phyloP scores from a whole-genome alignment of 2,329 filamentous ascomycete genomes.

The Chrysoporthe cubensis region DNA sequence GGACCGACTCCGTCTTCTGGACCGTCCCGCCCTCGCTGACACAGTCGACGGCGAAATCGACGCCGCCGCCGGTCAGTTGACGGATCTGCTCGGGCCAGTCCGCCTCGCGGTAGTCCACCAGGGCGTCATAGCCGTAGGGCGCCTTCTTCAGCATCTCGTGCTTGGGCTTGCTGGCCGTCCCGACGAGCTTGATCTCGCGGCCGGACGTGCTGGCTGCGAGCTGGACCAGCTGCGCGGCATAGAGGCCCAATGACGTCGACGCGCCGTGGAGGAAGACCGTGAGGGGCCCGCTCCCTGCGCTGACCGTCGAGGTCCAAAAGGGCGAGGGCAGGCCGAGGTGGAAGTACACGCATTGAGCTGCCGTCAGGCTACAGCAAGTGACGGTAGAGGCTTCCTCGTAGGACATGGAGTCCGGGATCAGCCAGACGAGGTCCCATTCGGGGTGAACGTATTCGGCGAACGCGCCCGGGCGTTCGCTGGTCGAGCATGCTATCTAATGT shows the following conservation, averaged over 20 bases:
- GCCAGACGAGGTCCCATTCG: constrained; percentile 43
- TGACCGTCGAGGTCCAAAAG: constrained; percentile 32
- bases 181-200: constrained; percentile 32
- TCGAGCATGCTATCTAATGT: constrained; percentile 39
- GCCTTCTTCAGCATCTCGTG: constrained; percentile 33
- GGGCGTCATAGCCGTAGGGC: constrained; percentile 42
- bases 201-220: constrained; percentile 23
- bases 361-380: constrained; percentile 47
- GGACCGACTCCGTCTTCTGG: constrained; percentile 7
- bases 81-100: constrained; percentile 40
- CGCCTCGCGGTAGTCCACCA: constrained; percentile 44
- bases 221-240: constrained; percentile 37
- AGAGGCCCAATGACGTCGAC: constrained; percentile 39
- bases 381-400: constrained; percentile 41
- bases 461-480: constrained; percentile 47
- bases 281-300: not conserved
- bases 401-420: constrained; percentile 37
- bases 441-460: constrained; percentile 46
- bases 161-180: constrained; percentile 35
- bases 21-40: constrained; percentile 1
- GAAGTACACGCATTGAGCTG: constrained; percentile 45
- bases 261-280: constrained; percentile 39
- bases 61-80: constrained; percentile 31
- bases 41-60: constrained; percentile 42
- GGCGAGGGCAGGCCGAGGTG: constrained; percentile 42